phyloP scores from a whole-genome alignment of 2,329 filamentous ascomycete species.

The Stagonosporopsis tanaceti region DNA sequence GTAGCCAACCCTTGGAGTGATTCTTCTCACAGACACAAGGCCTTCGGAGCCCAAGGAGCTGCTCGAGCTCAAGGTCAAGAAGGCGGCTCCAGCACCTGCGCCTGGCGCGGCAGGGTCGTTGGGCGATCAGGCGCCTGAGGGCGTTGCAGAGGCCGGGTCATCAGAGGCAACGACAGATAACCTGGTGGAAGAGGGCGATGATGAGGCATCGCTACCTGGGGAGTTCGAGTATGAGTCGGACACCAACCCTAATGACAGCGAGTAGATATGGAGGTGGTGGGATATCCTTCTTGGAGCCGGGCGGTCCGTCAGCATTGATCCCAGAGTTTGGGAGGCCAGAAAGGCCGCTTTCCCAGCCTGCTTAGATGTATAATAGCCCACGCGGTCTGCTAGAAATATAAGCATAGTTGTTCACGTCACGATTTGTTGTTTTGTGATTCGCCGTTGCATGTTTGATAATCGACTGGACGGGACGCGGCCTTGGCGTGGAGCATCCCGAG shows the following conservation, averaged over 20 bases:
- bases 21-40: slow-evolving; percentile 86
- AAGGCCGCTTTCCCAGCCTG: slow-evolving; percentile 39
- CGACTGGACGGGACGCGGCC: slow-evolving; percentile 9
- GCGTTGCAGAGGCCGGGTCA: slow-evolving; percentile 52
- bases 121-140: slow-evolving; percentile 44
- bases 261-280: slow-evolving; percentile 28
- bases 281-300: slow-evolving; percentile 3
- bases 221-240: slow-evolving; percentile 85
- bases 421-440: slow-evolving; percentile 1
- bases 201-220: slow-evolving; percentile 73
- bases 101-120: slow-evolving; percentile 53
- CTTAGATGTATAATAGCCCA: slow-evolving; percentile 43
- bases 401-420: slow-evolving; percentile 12
- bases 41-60: slow-evolving; percentile 80
- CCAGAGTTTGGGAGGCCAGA: slow-evolving; percentile 33
- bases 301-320: slow-evolving; percentile 33
- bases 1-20: slow-evolving; percentile 89
- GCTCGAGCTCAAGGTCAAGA: slow-evolving; percentile 93
- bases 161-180: slow-evolving; percentile 61
- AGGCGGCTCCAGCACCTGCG: slow-evolving; percentile 61
- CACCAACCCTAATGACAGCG: slow-evolving; percentile 58
- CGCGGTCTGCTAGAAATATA: slow-evolving; percentile 18
- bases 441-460: slow-evolving; percentile 1
- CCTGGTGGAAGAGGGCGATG: slow-evolving; percentile 84
- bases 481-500: slow-evolving; percentile 15